Percentiles rank a stretch among this genome's conserved stretches.
Evolutionary conservation across 2,329 filamentous ascomycete species (phyloP).

Genomic region (Ceratocystiopsis sp.): DNA sequence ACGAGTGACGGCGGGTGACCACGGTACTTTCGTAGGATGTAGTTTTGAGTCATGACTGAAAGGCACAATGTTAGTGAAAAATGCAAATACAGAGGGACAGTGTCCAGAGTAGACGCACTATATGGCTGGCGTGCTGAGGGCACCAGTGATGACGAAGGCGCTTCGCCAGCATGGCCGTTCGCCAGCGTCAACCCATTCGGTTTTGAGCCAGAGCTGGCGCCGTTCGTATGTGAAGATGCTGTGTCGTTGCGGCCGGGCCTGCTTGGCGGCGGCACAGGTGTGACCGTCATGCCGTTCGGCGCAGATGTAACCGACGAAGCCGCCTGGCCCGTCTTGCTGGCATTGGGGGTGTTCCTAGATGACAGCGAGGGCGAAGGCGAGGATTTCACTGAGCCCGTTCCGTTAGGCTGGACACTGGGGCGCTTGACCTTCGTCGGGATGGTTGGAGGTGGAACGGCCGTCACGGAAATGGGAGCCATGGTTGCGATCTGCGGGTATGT

Average conservation of each 20-base stretch:
- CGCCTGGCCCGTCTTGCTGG: conserved; percentile 29
- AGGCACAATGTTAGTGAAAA: not conserved
- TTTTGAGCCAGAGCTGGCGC: conserved; percentile 12
- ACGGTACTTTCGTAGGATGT: conserved; percentile 68
- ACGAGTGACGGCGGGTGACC: conserved; percentile 58
- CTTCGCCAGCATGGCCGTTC: no score
- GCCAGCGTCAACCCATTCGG: not conserved
- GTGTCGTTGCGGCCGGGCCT: conserved; percentile 34
- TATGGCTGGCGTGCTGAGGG: conserved; percentile 32
- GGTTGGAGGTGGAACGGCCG: conserved; percentile 25
- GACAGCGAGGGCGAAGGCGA: conserved; percentile 43
- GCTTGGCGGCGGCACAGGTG: conserved; percentile 27
- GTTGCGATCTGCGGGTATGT: not conserved
- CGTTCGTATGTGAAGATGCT: not conserved
- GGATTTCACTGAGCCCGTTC: conserved; percentile 36
- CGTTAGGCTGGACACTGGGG: conserved; percentile 51
- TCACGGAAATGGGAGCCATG: conserved; percentile 38
- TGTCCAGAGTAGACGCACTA: conserved; percentile 12
- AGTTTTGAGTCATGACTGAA: conserved; percentile 54
- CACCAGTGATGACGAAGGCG: conserved; percentile 8
- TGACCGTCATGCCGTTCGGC: conserved; percentile 25
- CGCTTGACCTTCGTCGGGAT: conserved; percentile 47
- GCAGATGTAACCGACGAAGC: conserved; percentile 17
- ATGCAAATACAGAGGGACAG: not conserved
- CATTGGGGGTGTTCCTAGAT: conserved; percentile 31